Evolutionary conservation across 1,284 basidiomycete genomes (phyloP).

Genomic region (Vanrija sp.): DNA sequence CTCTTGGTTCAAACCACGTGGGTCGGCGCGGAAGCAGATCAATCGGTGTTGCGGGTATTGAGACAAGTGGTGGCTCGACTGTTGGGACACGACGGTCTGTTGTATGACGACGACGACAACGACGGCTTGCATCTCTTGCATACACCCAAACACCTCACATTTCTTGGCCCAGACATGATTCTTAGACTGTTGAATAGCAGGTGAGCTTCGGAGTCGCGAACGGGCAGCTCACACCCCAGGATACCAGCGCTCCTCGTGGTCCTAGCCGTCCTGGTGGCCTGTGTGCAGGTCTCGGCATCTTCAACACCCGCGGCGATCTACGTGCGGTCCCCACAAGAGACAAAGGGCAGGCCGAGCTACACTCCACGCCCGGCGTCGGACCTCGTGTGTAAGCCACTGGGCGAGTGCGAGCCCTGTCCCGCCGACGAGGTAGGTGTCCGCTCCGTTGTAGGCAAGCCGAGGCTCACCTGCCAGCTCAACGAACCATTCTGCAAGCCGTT

Average conservation of each 20-base stretch:
- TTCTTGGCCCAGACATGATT: too few species aligned
- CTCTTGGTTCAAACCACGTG: too few species aligned
- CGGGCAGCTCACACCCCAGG: not conserved
- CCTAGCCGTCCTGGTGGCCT: constrained; percentile 14
- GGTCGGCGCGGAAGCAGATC: too few species aligned
- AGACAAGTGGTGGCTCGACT: too few species aligned
- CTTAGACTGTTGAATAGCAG: too few species aligned
- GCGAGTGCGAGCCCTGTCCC: constrained; percentile 77
- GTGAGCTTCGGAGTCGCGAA: too few species aligned
- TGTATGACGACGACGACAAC: too few species aligned
- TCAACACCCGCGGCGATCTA: not conserved
- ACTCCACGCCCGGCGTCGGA: constrained; percentile 32
- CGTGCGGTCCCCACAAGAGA: not conserved
- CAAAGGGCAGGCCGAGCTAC: constrained; percentile 24
- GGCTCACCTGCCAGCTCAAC: constrained; percentile 55
- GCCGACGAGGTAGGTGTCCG: constrained; percentile 61
- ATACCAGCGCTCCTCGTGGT: constrained; percentile 16
- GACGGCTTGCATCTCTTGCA: too few species aligned
- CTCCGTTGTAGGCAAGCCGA: not conserved
- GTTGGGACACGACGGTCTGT: too few species aligned
- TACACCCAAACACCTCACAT: too few species aligned
- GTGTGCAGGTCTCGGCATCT: not conserved
- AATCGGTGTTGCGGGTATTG: too few species aligned
- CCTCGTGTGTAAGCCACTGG: constrained; percentile 66
- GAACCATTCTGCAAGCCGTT: constrained; percentile 88